Conservation (phyloP, 495 filamentous ascomycete species). For the Penicillium parvum region DNA sequence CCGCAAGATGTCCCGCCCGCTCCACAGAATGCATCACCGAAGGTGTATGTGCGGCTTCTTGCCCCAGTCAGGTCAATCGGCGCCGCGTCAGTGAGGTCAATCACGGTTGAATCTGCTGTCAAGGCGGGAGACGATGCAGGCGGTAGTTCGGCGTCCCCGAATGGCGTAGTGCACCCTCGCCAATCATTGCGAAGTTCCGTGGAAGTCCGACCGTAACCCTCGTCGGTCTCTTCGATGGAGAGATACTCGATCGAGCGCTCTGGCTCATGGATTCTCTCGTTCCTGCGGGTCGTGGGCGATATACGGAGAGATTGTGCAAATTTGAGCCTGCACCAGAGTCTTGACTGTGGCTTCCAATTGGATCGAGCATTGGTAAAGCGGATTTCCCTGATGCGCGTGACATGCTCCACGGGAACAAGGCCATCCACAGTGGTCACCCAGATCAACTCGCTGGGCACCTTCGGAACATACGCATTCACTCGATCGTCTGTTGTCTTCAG, state of each 20-base stretch:
- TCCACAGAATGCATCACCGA: constrained; percentile 72
- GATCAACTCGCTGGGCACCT: constrained; percentile 5
- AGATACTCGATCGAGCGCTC: constrained; percentile 28
- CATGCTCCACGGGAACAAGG: constrained; percentile 10
- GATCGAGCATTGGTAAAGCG: constrained; percentile 31
- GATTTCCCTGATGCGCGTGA: constrained; percentile 23
- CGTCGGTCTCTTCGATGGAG: constrained; percentile 23
- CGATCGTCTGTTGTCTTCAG: not conserved
- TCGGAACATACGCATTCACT: constrained; percentile 1
- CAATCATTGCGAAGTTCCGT: constrained; percentile 23
- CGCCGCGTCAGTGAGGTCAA: constrained; percentile 12
- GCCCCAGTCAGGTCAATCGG: constrained; percentile 17
- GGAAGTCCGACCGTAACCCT: constrained; percentile 2
- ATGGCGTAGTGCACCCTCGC: constrained; percentile 28
- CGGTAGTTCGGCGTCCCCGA: constrained; percentile 17
- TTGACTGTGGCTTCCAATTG: constrained; percentile 2
- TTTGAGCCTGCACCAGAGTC: constrained; percentile 30
- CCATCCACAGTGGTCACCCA: constrained; percentile 1
- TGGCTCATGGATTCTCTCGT: not conserved
- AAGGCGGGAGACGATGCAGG: no score
- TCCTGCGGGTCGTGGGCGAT: not conserved
- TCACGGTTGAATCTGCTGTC: not conserved
- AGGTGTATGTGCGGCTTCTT: constrained; percentile 46
- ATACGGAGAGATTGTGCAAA: no score
- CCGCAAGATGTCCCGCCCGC: constrained; percentile 72